phyloP scores from a whole-genome alignment of 495 filamentous ascomycete species.

The Lichina pygmaea region DNA sequence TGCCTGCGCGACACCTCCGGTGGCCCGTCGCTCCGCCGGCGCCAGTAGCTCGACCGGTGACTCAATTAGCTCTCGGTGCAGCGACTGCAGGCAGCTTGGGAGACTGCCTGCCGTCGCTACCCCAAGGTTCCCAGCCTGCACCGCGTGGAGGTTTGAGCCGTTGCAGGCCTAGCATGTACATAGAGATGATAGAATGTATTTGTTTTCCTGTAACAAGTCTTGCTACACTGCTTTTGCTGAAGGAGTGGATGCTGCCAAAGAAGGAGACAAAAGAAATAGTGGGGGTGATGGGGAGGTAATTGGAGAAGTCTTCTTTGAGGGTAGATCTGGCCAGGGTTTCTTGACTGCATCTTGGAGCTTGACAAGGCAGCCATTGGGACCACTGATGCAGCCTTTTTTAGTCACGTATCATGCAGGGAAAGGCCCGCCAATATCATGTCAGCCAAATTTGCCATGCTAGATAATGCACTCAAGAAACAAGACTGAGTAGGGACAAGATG shows the following conservation, averaged over 20 bases:
- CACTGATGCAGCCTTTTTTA: slow-evolving; percentile 41
- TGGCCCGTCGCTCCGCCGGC: too few relatives aligned
- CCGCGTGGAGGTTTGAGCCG: too few relatives aligned
- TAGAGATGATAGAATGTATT: background rate
- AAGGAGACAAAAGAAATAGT: background rate
- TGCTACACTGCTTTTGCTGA: background rate
- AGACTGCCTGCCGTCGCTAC: too few relatives aligned
- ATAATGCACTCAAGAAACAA: background rate
- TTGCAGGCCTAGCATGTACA: too few relatives aligned
- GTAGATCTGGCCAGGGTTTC: slow-evolving; percentile 46
- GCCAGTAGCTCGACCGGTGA: too few relatives aligned
- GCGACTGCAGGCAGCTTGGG: too few relatives aligned
- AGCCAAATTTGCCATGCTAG: too few relatives aligned
- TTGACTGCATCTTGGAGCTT: slow-evolving; percentile 78
- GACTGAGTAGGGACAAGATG: background rate
- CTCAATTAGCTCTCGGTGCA: too few relatives aligned
- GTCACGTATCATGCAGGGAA: slow-evolving; percentile 1
- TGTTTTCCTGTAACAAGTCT: background rate
- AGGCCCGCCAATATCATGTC: background rate
- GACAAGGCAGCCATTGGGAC: slow-evolving; percentile 61
- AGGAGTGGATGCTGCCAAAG: background rate
- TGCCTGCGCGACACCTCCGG: too few relatives aligned
- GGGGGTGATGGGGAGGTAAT: background rate
- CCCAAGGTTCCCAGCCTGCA: too few relatives aligned
- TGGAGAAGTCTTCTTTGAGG: background rate